phyloP scores from a whole-genome alignment of 2,329 filamentous ascomycete species.

The Ophiostoma sp. region DNA sequence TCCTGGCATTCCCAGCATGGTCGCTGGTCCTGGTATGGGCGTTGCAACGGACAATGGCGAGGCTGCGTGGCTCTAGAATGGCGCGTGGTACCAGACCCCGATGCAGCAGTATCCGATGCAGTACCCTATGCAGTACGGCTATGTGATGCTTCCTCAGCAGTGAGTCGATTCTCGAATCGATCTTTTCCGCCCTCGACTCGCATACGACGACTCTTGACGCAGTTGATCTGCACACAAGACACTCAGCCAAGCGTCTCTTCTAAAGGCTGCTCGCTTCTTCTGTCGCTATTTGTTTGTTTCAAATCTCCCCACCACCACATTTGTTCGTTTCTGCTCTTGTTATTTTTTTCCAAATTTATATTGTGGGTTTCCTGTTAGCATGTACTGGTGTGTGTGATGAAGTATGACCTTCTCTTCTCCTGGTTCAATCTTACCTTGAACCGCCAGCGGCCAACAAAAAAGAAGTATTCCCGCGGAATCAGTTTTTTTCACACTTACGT shows the following conservation, averaged over 20 bases:
- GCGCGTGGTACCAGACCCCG: constrained; percentile 26
- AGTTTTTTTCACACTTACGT: constrained; percentile 11
- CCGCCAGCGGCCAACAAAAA: constrained; percentile 8
- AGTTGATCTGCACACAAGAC: neutral
- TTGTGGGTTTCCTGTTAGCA: constrained; percentile 1
- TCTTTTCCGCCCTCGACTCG: neutral
- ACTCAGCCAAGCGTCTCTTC: neutral
- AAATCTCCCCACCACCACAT: constrained; percentile 14
- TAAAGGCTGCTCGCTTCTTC: neutral
- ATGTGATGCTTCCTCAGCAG: constrained; percentile 11
- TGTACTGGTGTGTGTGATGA: constrained; percentile 12
- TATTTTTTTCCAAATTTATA: constrained; percentile 26
- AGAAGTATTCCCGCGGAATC: constrained; percentile 9
- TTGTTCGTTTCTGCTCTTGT: constrained; percentile 22
- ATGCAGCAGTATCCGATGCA: constrained; percentile 12
- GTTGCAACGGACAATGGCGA: constrained; percentile 34
- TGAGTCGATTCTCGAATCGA: neutral
- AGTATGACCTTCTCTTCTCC: neutral
- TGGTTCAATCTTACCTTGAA: neutral
- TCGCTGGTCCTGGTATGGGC: constrained; percentile 27
- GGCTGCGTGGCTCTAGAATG: constrained; percentile 32
- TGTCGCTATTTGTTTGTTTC: constrained; percentile 16
- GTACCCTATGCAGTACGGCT: constrained; percentile 23
- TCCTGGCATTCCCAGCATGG: neutral
- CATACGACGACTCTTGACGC: neutral